Conservation (phyloP, 495 filamentous ascomycete species). For the Aspergillus conjunctus region DNA sequence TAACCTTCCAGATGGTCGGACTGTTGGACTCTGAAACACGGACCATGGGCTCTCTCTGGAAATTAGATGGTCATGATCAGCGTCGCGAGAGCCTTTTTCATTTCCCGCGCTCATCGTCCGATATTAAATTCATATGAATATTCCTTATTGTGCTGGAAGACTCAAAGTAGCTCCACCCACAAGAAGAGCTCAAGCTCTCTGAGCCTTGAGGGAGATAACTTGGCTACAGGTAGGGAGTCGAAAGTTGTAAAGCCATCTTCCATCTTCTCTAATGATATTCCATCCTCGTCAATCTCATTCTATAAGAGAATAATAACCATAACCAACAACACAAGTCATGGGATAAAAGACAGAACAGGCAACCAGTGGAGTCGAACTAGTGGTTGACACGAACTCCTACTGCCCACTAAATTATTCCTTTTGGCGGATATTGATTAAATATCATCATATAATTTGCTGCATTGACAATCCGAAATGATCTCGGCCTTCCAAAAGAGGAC, state of each 20-base stretch:
- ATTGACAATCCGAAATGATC: not conserved
- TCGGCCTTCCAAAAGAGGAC: not conserved
- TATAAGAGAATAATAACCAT: not conserved
- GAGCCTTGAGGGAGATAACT: too few relatives aligned
- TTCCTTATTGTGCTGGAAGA: not conserved
- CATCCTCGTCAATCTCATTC: too few relatives aligned
- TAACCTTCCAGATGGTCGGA: slow-evolving; percentile 5
- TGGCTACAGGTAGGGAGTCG: too few relatives aligned
- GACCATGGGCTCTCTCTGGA: slow-evolving; percentile 31
- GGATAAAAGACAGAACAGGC: slow-evolving; percentile 2
- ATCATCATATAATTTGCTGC: not conserved
- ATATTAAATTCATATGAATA: slow-evolving; percentile 2
- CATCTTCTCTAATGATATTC: too few relatives aligned
- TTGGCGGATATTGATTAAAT: not conserved
- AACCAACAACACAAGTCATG: not conserved
- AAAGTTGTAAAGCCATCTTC: too few relatives aligned
- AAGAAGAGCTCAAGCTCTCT: too few relatives aligned
- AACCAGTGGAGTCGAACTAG: slow-evolving; percentile 19
- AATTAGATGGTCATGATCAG: slow-evolving; percentile 38
- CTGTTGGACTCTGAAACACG: slow-evolving; percentile 31
- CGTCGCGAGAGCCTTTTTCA: slow-evolving; percentile 7
- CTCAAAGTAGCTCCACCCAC: too few relatives aligned
- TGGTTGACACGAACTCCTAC: slow-evolving; percentile 19
- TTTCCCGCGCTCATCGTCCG: slow-evolving; percentile 12
- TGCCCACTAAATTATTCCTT: not conserved